These are phyloP conservation scores for Pythium sukuiense DNA, from an alignment of 352 stramenopile genomes.

Conservation along the genomic window DNA sequence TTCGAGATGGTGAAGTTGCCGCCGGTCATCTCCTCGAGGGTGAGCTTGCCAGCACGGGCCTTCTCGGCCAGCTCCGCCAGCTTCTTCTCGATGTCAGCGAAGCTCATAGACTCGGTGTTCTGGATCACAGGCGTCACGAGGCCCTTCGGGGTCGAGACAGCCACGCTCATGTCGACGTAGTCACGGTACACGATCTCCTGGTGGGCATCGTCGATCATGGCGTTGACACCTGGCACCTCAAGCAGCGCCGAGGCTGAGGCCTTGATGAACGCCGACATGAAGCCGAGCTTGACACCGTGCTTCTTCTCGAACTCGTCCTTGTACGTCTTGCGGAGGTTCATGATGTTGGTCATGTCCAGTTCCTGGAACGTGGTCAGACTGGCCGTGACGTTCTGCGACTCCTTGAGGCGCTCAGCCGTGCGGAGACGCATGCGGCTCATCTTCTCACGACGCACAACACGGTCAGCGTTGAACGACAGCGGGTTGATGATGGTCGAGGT, in stretches of 20 bases:
- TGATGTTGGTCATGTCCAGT: slow-evolving; percentile 97
- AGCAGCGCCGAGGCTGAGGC: slow-evolving; percentile 91
- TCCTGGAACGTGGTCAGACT: slow-evolving; percentile 99
- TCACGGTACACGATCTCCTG: slow-evolving; percentile 99
- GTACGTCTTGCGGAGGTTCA: slow-evolving; percentile 93
- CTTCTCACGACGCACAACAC: slow-evolving; percentile 90
- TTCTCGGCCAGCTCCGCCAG: slow-evolving; percentile 92
- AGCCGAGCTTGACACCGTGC: slow-evolving; percentile 98
- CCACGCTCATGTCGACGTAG: slow-evolving; percentile 98
- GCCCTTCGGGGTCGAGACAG: slow-evolving; percentile 95
- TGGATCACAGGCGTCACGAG: slow-evolving; percentile 98
- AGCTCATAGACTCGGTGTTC: slow-evolving; percentile 97
- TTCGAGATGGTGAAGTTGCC: slow-evolving; percentile 99
- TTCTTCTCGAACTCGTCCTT: slow-evolving; percentile 97
- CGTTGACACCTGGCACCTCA: slow-evolving; percentile 96
- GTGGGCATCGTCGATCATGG: slow-evolving; percentile 96
- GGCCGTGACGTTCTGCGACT: slow-evolving; percentile 97
- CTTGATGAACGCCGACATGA: slow-evolving; percentile 99
- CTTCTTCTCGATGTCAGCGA: slow-evolving; percentile 97
- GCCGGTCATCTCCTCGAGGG: slow-evolving; percentile 93
- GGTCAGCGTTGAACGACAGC: slow-evolving; percentile 49
- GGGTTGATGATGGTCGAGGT: slow-evolving; percentile 38
- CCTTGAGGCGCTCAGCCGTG: slow-evolving; percentile 96
- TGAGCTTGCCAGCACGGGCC: slow-evolving; percentile 72
- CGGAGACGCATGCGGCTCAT: slow-evolving; percentile 98